Conservation (phyloP, 2,329 filamentous ascomycete genomes). For the Stachybotrys echinatus region DNA sequence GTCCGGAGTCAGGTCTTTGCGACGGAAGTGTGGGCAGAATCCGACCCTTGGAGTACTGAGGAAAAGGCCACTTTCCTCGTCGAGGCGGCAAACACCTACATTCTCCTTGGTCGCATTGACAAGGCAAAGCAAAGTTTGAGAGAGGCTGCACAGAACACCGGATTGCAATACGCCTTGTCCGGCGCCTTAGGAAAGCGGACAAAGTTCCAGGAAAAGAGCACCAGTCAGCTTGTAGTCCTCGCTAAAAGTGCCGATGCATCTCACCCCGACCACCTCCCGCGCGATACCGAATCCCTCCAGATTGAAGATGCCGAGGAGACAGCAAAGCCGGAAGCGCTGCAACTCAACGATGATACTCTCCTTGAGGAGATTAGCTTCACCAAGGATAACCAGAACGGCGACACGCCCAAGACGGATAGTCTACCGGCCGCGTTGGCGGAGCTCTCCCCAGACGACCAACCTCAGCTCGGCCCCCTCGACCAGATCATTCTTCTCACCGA, state of each 20-base stretch:
- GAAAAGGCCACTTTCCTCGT: conserved; percentile 68
- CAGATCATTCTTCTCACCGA: conserved; percentile 88
- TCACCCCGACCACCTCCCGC: conserved; percentile 1
- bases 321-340: conserved; percentile 59
- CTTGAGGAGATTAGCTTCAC: conserved; percentile 82
- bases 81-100: conserved; percentile 78
- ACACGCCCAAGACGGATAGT: conserved; percentile 23
- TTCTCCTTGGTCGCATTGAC: conserved; percentile 75
- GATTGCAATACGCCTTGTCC: conserved; percentile 76
- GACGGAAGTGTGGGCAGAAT: conserved; percentile 30
- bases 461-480: conserved; percentile 75
- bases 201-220: conserved; percentile 71
- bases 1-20: conserved; percentile 33
- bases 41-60: conserved; percentile 33
- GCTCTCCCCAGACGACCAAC: conserved; percentile 74
- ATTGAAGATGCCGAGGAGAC: conserved; percentile 15
- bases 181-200: conserved; percentile 84
- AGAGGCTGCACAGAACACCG: conserved; percentile 59
- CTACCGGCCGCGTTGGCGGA: conserved; percentile 58
- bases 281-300: conserved; percentile 4
- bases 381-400: conserved; percentile 38
- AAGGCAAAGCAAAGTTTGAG: conserved; percentile 69
- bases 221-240: conserved; percentile 85
- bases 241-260: conserved; percentile 60
- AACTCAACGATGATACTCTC: conserved; percentile 88